Percentiles rank a stretch among this genome's conserved stretches.
These are phyloP conservation scores for Rhynchosporium agropyri DNA, from an alignment of 2,329 filamentous ascomycete genomes.

Conservation along the genomic window DNA sequence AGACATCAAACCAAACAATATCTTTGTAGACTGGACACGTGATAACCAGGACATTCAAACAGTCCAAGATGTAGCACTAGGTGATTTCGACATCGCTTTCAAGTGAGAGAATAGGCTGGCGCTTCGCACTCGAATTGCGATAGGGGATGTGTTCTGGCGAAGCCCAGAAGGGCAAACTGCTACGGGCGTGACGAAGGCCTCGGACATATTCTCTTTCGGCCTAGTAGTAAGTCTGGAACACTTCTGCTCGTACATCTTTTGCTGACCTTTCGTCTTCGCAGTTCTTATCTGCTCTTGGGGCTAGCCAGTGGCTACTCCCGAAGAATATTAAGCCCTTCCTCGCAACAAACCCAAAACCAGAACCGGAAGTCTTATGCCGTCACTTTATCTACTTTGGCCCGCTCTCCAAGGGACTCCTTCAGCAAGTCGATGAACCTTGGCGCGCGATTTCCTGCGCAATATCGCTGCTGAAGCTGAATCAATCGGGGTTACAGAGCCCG, in stretches of 20 bases:
- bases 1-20: conserved; percentile 33
- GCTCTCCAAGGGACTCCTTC: background rate
- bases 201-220: conserved; percentile 17
- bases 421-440: background rate
- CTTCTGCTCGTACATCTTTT: background rate
- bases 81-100: conserved; percentile 18
- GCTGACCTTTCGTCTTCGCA: background rate
- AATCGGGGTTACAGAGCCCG: conserved; percentile 13
- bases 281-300: background rate
- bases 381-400: conserved; percentile 20
- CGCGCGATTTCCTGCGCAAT: too few relatives aligned
- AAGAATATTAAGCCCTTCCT: conserved; percentile 13
- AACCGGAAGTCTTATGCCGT: conserved; percentile 17
- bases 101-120: conserved; percentile 10
- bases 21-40: conserved; percentile 18
- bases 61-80: conserved; percentile 9
- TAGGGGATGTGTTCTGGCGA: conserved; percentile 20
- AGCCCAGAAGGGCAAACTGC: conserved; percentile 12
- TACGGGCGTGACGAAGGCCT: conserved; percentile 15
- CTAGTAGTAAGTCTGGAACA: conserved; percentile 13
- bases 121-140: conserved; percentile 12
- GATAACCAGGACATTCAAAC: conserved; percentile 8
- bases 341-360: conserved; percentile 3
- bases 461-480: background rate
- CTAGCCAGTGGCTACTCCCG: conserved; percentile 1